Base-by-base conservation (phyloP, 805 yeast species). In the Metschnikowia gruessii region DNA sequence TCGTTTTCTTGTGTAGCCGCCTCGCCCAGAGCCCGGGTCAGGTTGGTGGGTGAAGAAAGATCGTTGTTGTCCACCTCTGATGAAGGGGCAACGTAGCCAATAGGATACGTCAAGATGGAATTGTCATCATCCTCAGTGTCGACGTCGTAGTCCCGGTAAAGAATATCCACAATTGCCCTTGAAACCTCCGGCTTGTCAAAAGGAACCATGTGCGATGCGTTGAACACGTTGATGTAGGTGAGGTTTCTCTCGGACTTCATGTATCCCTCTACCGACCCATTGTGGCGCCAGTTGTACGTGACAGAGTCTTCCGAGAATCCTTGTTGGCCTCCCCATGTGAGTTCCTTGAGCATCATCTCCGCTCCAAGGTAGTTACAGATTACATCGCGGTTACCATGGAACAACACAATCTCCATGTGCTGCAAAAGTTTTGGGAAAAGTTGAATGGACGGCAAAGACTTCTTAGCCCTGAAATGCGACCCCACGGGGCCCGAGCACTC, bases 151-250 rank as follows among this genome's bases (percentile, higher is more conserved):
- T 53, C 54, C 15, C 54, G 51, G 15, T 50, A 57, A 33, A 74
- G 56, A 18, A 79, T 50, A 57, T 88, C 90, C 34, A 90, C 67
- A 50, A 91, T 65, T 15, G 89, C 88, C 53, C 90, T 74, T 7
- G 91, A 78, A 22, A 78, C 74, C 38, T 75, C 80, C 1, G 94
- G 86, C 43, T 79, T 68, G 62, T 91, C 97, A 54, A 79, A 83
- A 1, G 98, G 96, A 21, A 90, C 94, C 98, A 94, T 92, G 61
- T 94, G 98, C 3, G 96, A 85, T 0, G 96, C 81, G 55, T 87
- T 80, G 61, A 67, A 79, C 1, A 92, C 80, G 47, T 81, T 80
- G 28, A 87, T 81, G 61, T 85, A 85, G 0, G 96, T 85, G 58
- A 92, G 70, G 59, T 88, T 87, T 52, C 87, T 74, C 40, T 82